These are phyloP conservation scores for Fraxinus pennsylvanica DNA, from an alignment of 257 asterid species.

Conservation along the genomic window DNA sequence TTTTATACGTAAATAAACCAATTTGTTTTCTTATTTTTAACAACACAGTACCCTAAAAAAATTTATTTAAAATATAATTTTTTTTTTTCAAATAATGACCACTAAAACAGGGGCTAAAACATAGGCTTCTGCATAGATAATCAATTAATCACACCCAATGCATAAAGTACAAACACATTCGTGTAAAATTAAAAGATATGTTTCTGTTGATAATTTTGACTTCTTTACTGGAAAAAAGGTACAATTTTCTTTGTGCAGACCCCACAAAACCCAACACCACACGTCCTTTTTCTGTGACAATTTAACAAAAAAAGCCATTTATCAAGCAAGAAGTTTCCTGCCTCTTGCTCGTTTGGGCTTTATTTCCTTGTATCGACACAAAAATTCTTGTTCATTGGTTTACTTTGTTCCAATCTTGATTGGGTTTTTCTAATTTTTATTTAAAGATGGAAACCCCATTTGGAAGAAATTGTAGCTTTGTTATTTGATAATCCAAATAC, in stretches of 20 bases:
- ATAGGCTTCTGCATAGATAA: no score
- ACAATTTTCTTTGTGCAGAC: conserved; percentile 28
- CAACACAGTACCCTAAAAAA: no score
- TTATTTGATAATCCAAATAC: conserved; percentile 17
- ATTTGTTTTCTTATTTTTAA: no score
- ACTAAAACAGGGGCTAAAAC: no score
- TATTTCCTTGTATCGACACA: conserved; percentile 36
- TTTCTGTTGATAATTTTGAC: conserved; percentile 16
- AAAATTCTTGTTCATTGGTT: conserved; percentile 49
- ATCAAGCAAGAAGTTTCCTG: conserved; percentile 5
- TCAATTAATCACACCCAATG: not conserved
- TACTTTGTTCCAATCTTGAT: conserved; percentile 35
- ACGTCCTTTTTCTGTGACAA: conserved; percentile 22
- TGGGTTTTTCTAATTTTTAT: conserved; percentile 16
- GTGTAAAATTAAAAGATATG: no score
- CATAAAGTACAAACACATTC: not conserved
- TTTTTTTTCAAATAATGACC: no score
- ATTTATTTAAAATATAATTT: no score
- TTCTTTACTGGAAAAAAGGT: conserved; percentile 22
- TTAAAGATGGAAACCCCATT: not conserved
- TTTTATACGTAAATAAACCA: no score
- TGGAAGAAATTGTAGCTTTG: not conserved
- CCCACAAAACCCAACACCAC: conserved; percentile 37
- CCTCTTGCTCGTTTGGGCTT: conserved; percentile 40
- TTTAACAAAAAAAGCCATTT: conserved; percentile 27